Conservation (phyloP, 257 asterid genomes). For the Scutellaria minor region DNA sequence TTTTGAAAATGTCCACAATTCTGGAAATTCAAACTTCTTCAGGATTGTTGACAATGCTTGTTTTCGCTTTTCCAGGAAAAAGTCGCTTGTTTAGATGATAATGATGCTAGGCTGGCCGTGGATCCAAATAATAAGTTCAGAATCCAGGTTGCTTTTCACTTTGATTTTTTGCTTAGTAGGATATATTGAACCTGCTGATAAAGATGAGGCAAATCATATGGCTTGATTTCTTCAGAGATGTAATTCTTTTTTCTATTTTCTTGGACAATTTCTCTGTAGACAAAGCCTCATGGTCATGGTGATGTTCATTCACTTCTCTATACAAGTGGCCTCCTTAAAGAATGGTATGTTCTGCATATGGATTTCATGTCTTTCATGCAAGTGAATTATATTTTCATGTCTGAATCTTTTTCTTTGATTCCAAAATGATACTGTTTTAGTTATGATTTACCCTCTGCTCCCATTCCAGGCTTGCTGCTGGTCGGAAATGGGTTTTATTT, state of each 20-base stretch:
- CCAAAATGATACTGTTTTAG: constrained; percentile 23
- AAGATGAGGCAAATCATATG: constrained; percentile 22
- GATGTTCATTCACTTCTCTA: constrained; percentile 97
- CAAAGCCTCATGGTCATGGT: constrained; percentile 99
- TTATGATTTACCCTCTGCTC: constrained; percentile 27
- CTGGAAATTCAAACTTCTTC: neutral
- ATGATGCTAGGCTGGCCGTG: constrained; percentile 90
- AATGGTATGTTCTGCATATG: constrained; percentile 59
- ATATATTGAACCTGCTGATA: constrained; percentile 14
- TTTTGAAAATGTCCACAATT: constrained; percentile 20
- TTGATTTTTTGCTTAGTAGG: neutral
- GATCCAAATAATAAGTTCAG: constrained; percentile 79
- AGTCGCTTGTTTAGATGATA: constrained; percentile 98
- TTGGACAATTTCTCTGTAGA: constrained; percentile 49
- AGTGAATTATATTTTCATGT: constrained; percentile 8
- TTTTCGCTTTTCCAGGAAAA: constrained; percentile 71
- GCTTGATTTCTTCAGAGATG: constrained; percentile 20
- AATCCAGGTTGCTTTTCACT: constrained; percentile 70
- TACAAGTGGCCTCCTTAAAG: constrained; percentile 87
- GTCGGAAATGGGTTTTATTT: constrained; percentile 92
- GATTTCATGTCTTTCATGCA: constrained; percentile 21
- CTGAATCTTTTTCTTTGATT: constrained; percentile 5
- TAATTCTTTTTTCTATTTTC: constrained; percentile 23
- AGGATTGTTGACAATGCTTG: constrained; percentile 18
- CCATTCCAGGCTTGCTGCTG: constrained; percentile 69